phyloP scores from a whole-genome alignment of 108 stramenopile species.

The Pinguiococcus pyrenoidosus region DNA sequence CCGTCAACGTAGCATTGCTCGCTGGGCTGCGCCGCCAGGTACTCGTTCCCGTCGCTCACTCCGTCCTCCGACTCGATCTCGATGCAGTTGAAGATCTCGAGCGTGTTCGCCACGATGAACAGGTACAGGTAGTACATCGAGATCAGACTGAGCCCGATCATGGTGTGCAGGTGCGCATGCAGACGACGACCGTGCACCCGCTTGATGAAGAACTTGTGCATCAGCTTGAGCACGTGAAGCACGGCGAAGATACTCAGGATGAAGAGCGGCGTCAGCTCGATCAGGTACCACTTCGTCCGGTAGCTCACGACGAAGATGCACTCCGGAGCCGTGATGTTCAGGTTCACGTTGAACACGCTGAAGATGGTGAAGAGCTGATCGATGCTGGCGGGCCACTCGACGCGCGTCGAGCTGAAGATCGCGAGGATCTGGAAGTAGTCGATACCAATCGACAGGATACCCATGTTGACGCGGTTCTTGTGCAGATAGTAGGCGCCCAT shows the following conservation, averaged over 20 bases:
- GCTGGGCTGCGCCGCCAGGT: neutral
- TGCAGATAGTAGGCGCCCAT: conserved; percentile 2
- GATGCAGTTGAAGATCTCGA: conserved; percentile 9
- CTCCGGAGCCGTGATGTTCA: conserved; percentile 12
- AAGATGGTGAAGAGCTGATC: conserved; percentile 2
- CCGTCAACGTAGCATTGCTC: conserved; percentile 3
- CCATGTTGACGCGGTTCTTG: conserved; percentile 9
- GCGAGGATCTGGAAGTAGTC: conserved; percentile 13
- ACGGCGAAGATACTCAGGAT: neutral
- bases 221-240: neutral
- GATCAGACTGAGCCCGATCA: neutral
- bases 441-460: conserved; percentile 3
- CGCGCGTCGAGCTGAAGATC: neutral
- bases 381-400: conserved; percentile 1
- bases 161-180: neutral
- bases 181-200: neutral
- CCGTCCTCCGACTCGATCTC: neutral
- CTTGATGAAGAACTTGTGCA: neutral
- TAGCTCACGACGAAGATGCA: conserved; percentile 4
- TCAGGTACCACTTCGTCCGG: conserved; percentile 8
- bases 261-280: neutral
- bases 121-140: conserved; percentile 10
- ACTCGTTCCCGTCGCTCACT: conserved; percentile 1
- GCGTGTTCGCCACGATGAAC: neutral
- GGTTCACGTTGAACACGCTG: conserved; percentile 6